Evolutionary conservation across 768 basidiomycete genomes (phyloP).

Genomic region (Termitomyces sp.): DNA sequence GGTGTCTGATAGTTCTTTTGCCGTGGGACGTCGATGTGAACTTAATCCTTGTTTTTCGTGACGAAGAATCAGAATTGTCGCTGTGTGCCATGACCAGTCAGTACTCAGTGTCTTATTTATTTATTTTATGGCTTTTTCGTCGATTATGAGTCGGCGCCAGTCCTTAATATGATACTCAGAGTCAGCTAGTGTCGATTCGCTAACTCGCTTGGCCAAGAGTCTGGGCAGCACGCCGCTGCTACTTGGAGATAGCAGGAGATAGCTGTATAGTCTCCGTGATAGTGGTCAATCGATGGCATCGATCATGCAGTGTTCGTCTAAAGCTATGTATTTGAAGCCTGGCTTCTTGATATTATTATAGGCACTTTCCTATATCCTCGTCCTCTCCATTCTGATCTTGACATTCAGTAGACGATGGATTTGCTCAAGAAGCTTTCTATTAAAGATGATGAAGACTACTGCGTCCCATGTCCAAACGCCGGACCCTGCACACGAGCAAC

Average conservation of each 20-base stretch:
- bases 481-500: neutral
- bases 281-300: constrained; percentile 6
- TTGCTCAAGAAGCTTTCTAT: constrained; percentile 14
- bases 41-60: no score
- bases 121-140: no score
- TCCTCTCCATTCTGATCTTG: neutral
- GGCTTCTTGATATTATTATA: neutral
- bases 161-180: no score
- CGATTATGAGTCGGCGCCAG: no score
- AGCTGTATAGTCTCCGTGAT: neutral
- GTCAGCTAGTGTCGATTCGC: no score
- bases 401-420: constrained; percentile 7
- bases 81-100: no score
- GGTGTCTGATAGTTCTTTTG: no score
- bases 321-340: neutral
- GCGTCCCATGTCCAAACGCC: neutral
- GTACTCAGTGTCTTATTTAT: no score
- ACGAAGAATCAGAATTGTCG: no score
- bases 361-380: neutral
- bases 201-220: neutral
- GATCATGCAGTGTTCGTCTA: neutral
- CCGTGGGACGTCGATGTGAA: no score
- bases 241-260: neutral
- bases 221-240: neutral
- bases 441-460: neutral